phyloP scores from a whole-genome alignment of 140 eudicot species.

The Erigeron philadelphicus region DNA sequence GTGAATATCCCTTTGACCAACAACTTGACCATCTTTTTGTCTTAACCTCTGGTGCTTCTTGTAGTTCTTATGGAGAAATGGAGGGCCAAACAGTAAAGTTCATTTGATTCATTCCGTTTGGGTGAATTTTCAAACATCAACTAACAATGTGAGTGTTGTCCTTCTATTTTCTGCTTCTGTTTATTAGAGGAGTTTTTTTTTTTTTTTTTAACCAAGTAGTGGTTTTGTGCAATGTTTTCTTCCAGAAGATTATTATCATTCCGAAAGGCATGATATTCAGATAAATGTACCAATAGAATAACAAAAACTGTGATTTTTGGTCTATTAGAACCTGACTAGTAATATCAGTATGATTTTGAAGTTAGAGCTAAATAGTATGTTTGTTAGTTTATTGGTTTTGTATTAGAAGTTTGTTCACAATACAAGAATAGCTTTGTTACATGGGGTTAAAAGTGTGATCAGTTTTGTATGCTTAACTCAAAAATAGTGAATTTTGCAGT shows the following conservation, averaged over 20 bases:
- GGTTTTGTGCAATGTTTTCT: conserved; percentile 4
- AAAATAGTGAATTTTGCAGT: background rate
- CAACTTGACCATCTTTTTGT: background rate
- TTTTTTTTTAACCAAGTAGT: conserved; percentile 1
- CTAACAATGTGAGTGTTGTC: conserved; percentile 62
- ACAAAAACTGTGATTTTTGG: background rate
- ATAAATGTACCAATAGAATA: background rate
- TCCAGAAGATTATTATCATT: conserved; percentile 5
- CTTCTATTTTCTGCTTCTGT: conserved; percentile 5
- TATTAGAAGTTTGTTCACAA: background rate
- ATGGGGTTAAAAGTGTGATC: background rate
- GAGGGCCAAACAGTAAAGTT: conserved; percentile 65
- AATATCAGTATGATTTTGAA: conserved; percentile 4
- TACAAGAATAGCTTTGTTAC: background rate
- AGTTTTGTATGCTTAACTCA: conserved; percentile 3
- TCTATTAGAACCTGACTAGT: background rate
- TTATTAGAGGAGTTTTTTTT: conserved; percentile 4
- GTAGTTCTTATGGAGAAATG: conserved; percentile 81
- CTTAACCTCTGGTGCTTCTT: conserved; percentile 23
- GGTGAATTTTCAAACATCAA: conserved; percentile 93
- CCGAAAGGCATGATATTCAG: background rate
- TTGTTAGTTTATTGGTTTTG: conserved; percentile 13
- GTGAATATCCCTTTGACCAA: no score
- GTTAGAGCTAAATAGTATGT: conserved; percentile 9
- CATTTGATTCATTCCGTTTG: conserved; percentile 89